A percentile compares a stretch with the other conserved stretches of the same genome.
phyloP scores from a whole-genome alignment of 2,329 filamentous ascomycete genomes.

The Cadophora sp. region DNA sequence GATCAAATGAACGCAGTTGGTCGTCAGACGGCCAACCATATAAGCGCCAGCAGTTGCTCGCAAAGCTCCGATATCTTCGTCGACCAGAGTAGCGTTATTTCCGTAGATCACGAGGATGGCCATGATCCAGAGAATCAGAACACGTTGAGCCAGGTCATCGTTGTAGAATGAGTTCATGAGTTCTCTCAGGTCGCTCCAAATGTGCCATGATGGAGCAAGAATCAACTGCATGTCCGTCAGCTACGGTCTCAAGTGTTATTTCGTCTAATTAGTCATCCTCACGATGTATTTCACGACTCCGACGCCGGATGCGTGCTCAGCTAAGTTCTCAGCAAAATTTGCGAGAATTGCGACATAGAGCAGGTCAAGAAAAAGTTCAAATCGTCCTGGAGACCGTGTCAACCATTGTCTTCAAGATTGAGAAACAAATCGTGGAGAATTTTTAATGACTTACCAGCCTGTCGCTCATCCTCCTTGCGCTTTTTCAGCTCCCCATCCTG shows the following conservation, averaged over 20 bases:
- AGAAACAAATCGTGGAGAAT: background rate
- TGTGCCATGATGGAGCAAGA: conserved; percentile 56
- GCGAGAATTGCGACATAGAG: conserved; percentile 58
- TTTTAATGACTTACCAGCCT: conserved; percentile 36
- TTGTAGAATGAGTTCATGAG: conserved; percentile 61
- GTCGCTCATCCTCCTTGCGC: conserved; percentile 25
- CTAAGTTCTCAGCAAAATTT: conserved; percentile 56
- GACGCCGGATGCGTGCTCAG: conserved; percentile 52
- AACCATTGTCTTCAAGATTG: background rate
- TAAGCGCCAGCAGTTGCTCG: conserved; percentile 55
- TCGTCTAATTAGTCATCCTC: background rate
- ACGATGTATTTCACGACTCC: conserved; percentile 55
- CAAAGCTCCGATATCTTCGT: conserved; percentile 53
- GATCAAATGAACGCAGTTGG: conserved; percentile 48
- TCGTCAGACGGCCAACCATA: conserved; percentile 52
- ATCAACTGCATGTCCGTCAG: conserved; percentile 45
- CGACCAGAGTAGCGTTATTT: conserved; percentile 54
- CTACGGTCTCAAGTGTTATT: background rate
- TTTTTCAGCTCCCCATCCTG: conserved; percentile 27
- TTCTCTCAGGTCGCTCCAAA: conserved; percentile 57
- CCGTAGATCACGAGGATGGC: conserved; percentile 55
- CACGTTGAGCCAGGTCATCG: conserved; percentile 55
- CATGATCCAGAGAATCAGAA: conserved; percentile 59
- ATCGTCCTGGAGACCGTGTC: conserved; percentile 45
- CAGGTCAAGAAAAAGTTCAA: conserved; percentile 58